phyloP scores from a whole-genome alignment of 345 rosid species.

The Euphorbia peplus region DNA sequence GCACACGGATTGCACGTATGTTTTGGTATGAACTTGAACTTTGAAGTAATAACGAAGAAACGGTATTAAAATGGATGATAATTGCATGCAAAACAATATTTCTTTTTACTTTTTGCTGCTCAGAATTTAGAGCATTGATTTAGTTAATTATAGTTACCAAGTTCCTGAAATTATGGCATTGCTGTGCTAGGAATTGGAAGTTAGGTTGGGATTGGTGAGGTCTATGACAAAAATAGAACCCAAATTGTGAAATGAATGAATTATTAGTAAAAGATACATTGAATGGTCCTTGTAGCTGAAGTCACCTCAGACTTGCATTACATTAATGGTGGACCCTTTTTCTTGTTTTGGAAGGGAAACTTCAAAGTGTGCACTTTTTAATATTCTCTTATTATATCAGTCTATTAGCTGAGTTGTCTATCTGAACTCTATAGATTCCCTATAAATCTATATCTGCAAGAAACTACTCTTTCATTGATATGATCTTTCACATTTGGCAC shows the following conservation, averaged over 20 bases:
- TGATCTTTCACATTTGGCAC: background rate
- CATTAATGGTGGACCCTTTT: background rate
- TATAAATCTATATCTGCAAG: background rate
- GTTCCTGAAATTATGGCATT: background rate
- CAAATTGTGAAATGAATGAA: background rate
- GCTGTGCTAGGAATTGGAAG: background rate
- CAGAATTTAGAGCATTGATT: background rate
- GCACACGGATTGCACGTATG: background rate
- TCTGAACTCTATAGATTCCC: background rate
- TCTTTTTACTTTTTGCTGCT: background rate
- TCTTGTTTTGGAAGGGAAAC: background rate
- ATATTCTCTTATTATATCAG: background rate
- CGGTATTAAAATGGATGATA: background rate
- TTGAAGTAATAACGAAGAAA: background rate
- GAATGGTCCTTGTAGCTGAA: background rate
- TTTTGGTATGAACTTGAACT: slow-evolving; percentile 9
- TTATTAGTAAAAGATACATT: background rate
- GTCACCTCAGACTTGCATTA: background rate
- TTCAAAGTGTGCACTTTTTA: background rate
- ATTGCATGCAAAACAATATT: background rate
- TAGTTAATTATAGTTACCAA: background rate
- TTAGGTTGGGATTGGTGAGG: background rate
- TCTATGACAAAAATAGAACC: background rate
- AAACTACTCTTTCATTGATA: background rate
- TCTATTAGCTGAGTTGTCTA: background rate